These are phyloP conservation scores for Colletotrichum costaricense DNA, from an alignment of 2,329 filamentous ascomycete species.

Conservation along the genomic window DNA sequence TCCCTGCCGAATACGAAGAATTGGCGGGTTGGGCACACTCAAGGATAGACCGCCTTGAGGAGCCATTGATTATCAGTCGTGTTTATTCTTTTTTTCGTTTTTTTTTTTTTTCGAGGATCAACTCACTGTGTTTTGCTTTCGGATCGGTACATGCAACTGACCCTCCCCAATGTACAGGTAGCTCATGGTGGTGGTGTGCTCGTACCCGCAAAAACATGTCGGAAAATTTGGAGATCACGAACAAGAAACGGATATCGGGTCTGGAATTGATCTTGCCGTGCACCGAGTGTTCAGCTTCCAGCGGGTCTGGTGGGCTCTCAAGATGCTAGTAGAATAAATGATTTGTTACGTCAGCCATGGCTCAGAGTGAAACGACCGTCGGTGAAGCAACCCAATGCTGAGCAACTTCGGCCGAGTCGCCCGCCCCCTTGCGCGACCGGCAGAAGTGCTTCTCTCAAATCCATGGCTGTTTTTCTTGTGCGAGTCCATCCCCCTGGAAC, in stretches of 20 bases:
- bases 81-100: no score
- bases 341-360: not conserved
- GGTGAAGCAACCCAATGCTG: no score
- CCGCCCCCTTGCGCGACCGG: not conserved
- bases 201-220: not conserved
- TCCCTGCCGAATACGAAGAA: conserved; percentile 34
- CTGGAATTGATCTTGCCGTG: not conserved
- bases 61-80: no score
- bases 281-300: not conserved
- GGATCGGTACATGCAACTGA: not conserved
- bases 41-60: no score
- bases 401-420: no score
- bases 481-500: no score
- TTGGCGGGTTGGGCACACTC: conserved; percentile 17
- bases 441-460: not conserved
- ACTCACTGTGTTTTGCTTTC: no score
- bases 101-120: no score
- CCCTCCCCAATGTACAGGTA: no score
- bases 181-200: no score
- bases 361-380: not conserved
- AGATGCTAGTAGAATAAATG: not conserved
- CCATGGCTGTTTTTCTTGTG: no score
- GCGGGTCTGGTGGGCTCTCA: no score
- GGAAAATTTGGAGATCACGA: not conserved
- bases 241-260: not conserved